These are phyloP conservation scores for Gelatoporia subvermispora DNA, from an alignment of 768 basidiomycete genomes.

Conservation along the genomic window DNA sequence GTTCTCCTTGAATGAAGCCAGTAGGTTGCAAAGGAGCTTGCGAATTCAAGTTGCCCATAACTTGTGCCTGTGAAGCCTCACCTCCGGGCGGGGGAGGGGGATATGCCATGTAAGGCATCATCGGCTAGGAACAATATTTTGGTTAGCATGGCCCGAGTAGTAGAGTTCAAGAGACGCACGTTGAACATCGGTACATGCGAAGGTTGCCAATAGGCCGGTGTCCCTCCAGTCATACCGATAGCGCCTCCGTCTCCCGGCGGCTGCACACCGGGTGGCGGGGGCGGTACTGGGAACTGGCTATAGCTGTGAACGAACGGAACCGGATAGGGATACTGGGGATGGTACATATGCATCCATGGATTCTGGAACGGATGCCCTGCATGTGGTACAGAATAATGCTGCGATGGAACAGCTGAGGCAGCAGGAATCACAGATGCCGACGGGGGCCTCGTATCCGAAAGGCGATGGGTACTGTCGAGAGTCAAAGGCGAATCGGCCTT, in stretches of 20 bases:
- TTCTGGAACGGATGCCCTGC: constrained; percentile 37
- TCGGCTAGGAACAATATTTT: neutral
- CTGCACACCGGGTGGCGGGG: constrained; percentile 14
- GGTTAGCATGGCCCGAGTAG: too few species aligned
- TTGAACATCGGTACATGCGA: neutral
- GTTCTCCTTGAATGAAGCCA: constrained; percentile 69
- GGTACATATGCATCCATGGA: constrained; percentile 51
- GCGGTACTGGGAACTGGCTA: constrained; percentile 33
- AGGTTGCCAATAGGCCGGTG: neutral
- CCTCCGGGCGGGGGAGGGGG: neutral
- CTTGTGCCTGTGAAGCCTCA: neutral
- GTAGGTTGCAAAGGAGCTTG: constrained; percentile 60
- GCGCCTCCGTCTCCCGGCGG: constrained; percentile 29
- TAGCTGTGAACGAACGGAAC: constrained; percentile 46
- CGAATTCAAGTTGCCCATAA: neutral
- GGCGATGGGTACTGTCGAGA: constrained; percentile 18
- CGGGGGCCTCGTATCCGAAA: constrained; percentile 12
- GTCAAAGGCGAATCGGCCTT: too few species aligned
- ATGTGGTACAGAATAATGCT: constrained; percentile 31
- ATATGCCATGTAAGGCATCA: constrained; percentile 7
- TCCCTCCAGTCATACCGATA: constrained; percentile 20
- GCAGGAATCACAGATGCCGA: constrained; percentile 31
- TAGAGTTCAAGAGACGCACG: too few species aligned
- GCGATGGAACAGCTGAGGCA: constrained; percentile 17
- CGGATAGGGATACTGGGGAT: constrained; percentile 47